Evolutionary conservation across 768 basidiomycete species (phyloP).

Genomic region (Trametes cubensis): DNA sequence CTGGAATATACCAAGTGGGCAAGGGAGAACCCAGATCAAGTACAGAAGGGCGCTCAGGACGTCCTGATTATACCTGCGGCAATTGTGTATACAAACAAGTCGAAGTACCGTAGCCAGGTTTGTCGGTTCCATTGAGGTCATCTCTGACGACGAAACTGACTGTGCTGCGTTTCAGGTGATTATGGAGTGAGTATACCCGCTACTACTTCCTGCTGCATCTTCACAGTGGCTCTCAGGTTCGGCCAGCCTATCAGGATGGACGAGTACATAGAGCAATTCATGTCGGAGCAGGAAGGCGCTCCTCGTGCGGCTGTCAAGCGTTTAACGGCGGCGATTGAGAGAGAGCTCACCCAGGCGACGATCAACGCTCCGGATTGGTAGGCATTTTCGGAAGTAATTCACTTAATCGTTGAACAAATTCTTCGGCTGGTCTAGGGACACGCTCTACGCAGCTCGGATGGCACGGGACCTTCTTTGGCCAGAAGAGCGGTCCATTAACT

Average conservation of each 20-base stretch:
- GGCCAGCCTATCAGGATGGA: constrained; percentile 79
- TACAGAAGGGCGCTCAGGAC: constrained; percentile 41
- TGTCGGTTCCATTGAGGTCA: constrained; percentile 35
- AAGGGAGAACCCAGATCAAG: constrained; percentile 52
- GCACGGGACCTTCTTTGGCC: constrained; percentile 94
- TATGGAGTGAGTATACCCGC: constrained; percentile 57
- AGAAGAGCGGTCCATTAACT: constrained; percentile 69
- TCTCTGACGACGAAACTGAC: constrained; percentile 9
- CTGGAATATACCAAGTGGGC: constrained; percentile 89
- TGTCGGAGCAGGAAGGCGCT: constrained; percentile 66
- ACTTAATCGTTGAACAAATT: neutral
- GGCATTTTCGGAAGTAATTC: constrained; percentile 29
- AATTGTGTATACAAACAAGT: constrained; percentile 95
- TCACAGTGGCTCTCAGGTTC: constrained; percentile 53
- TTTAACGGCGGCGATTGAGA: constrained; percentile 75
- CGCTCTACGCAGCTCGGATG: constrained; percentile 88
- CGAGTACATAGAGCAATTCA: constrained; percentile 75
- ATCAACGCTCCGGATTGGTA: constrained; percentile 96
- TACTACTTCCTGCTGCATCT: neutral
- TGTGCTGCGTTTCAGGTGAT: constrained; percentile 54
- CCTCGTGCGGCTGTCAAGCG: constrained; percentile 83
- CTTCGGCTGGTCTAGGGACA: constrained; percentile 63
- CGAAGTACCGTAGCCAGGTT: constrained; percentile 90
- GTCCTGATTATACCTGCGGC: constrained; percentile 79
- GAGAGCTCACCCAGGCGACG: constrained; percentile 70